Conservation (phyloP, 352 stramenopile species). For the Pythium brachiatum region DNA sequence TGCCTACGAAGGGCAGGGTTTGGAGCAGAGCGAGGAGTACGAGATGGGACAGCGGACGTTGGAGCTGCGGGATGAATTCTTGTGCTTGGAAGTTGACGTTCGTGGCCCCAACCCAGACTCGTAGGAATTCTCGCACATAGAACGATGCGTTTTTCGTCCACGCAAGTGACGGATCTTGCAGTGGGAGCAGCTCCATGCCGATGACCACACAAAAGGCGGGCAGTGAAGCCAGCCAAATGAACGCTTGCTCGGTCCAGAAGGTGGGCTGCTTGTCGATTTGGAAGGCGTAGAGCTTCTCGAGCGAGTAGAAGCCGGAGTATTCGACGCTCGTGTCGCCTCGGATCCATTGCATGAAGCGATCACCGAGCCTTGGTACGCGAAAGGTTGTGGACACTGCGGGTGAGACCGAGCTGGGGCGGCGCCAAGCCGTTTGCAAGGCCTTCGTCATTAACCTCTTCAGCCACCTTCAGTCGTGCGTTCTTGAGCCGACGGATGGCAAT, state of each 20-base stretch:
- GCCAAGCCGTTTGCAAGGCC: not conserved
- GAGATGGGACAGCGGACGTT: constrained; percentile 11
- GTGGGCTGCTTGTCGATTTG: not conserved
- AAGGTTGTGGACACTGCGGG: not conserved
- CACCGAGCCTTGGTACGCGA: not conserved
- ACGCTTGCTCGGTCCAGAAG: not conserved
- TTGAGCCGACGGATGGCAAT: no score
- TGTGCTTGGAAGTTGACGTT: constrained; percentile 15
- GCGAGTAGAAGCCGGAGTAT: constrained; percentile 14
- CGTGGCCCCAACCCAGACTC: constrained; percentile 16
- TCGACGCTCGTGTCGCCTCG: constrained; percentile 9
- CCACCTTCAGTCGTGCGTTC: no score
- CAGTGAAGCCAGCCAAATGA: not conserved
- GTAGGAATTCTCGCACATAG: constrained; percentile 29
- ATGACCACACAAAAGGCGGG: not conserved
- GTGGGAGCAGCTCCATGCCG: constrained; percentile 2
- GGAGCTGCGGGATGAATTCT: constrained; percentile 30
- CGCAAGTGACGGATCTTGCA: constrained; percentile 5
- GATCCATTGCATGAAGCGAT: not conserved
- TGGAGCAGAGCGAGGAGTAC: constrained; percentile 6
- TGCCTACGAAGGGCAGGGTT: constrained; percentile 23
- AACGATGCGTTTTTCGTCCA: constrained; percentile 20
- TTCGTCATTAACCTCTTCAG: not conserved
- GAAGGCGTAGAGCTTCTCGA: constrained; percentile 13
- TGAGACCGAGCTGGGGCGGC: not conserved